These are phyloP conservation scores for Calonectria honghensis DNA, from an alignment of 2,329 filamentous ascomycete genomes.

Conservation along the genomic window DNA sequence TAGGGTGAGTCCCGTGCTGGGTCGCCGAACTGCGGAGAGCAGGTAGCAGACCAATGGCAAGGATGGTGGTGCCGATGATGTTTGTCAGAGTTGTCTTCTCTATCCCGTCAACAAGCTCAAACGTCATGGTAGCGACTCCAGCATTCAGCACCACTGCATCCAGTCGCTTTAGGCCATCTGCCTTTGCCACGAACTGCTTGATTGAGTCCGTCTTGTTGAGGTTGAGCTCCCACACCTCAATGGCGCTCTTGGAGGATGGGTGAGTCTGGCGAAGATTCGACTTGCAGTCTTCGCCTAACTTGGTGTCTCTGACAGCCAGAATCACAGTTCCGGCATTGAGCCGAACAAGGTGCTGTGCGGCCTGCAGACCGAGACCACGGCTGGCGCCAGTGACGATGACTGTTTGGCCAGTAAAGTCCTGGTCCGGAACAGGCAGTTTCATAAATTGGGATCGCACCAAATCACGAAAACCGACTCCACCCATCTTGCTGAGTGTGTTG, in stretches of 20 bases:
- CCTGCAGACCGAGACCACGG: slow-evolving; percentile 3
- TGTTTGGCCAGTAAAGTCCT: slow-evolving; percentile 14
- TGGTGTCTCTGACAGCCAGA: slow-evolving; percentile 5
- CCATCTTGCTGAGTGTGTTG: background rate
- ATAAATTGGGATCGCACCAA: slow-evolving; percentile 8
- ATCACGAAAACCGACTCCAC: slow-evolving; percentile 14
- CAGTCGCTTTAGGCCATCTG: background rate
- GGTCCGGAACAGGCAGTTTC: slow-evolving; percentile 6
- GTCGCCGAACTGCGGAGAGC: slow-evolving; percentile 9
- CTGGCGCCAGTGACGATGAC: slow-evolving; percentile 15
- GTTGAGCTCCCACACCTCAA: slow-evolving; percentile 18
- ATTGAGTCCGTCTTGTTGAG: slow-evolving; percentile 2
- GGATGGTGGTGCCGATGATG: background rate
- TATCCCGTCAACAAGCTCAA: slow-evolving; percentile 1
- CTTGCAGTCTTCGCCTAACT: slow-evolving; percentile 9
- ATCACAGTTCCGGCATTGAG: background rate
- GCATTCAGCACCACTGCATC: slow-evolving; percentile 18
- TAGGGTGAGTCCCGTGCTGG: slow-evolving; percentile 4
- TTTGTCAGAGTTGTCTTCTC: slow-evolving; percentile 12
- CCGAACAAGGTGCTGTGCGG: background rate
- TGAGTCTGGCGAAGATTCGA: background rate
- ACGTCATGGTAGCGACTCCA: slow-evolving; percentile 13
- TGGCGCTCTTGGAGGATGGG: slow-evolving; percentile 3
- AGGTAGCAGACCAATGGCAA: slow-evolving; percentile 5
- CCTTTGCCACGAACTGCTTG: slow-evolving; percentile 11